Conservation (phyloP, 2,329 filamentous ascomycete genomes). For the Colletotrichum sp. region DNA sequence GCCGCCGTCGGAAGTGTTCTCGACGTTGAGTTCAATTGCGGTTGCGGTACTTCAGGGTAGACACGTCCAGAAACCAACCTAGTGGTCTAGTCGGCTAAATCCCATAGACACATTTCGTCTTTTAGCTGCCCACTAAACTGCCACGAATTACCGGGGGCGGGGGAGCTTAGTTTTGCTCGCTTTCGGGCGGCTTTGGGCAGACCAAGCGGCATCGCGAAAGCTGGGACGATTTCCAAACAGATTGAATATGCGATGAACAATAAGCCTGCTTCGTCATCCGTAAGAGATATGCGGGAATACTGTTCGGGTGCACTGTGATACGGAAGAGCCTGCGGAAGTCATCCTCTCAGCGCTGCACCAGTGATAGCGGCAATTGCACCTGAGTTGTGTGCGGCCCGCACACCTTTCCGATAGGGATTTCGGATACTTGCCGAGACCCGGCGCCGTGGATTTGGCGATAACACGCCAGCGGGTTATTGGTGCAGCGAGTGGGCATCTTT, state of each 20-base stretch:
- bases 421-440: constrained; percentile 11
- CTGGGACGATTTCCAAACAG: not conserved
- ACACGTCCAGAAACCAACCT: not conserved
- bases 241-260: not conserved
- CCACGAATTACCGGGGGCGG: not conserved
- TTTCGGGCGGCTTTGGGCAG: constrained; percentile 1
- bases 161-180: not conserved
- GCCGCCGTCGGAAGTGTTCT: not conserved
- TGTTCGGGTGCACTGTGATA: constrained; percentile 18
- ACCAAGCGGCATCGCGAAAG: not conserved
- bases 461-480: not conserved
- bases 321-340: constrained; percentile 7
- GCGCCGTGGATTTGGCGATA: not conserved
- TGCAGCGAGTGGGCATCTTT: not conserved
- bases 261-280: not conserved
- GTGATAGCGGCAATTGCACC: constrained; percentile 6
- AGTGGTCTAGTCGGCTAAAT: not conserved
- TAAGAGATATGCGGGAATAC: not conserved
- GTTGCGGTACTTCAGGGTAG: not conserved
- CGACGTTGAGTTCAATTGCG: not conserved
- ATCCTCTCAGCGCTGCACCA: not conserved
- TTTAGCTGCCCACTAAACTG: not conserved
- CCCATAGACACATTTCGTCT: not conserved
- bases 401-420: constrained; percentile 8
- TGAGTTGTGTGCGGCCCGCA: not conserved